phyloP scores from a whole-genome alignment of 257 asterid species.

The Perilla frutescens region DNA sequence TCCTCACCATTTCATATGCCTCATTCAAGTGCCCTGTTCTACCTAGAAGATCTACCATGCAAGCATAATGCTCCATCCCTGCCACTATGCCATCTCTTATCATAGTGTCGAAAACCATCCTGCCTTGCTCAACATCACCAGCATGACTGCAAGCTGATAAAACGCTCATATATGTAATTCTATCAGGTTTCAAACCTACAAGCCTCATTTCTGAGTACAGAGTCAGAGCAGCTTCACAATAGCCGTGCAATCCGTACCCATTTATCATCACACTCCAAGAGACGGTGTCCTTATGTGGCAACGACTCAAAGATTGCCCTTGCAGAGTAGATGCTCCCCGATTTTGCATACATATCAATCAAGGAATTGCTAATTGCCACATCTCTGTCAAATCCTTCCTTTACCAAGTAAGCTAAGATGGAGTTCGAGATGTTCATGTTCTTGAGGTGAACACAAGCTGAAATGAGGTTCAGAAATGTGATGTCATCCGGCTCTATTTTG shows the following conservation, averaged over 20 bases:
- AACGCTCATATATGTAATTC: conserved; percentile 47
- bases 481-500: conserved; percentile 46
- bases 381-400: conserved; percentile 52
- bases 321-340: conserved; percentile 55
- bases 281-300: conserved; percentile 50
- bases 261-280: conserved; percentile 65
- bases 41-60: conserved; percentile 61
- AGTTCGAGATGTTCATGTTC: conserved; percentile 44
- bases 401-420: conserved; percentile 46
- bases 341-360: conserved; percentile 61
- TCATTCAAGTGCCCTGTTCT: conserved; percentile 58
- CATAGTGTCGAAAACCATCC: conserved; percentile 50
- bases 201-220: conserved; percentile 59
- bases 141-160: conserved; percentile 64
- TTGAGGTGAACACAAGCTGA: conserved; percentile 56
- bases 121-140: conserved; percentile 55
- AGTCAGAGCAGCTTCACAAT: conserved; percentile 49
- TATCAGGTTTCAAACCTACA: conserved; percentile 50
- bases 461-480: conserved; percentile 57
- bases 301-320: conserved; percentile 46
- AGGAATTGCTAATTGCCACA: conserved; percentile 45
- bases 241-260: conserved; percentile 65
- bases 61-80: conserved; percentile 55
- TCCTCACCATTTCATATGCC: conserved; percentile 53
- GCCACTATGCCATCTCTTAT: conserved; percentile 43